Evolutionary conservation across 805 yeast species (phyloP).

Genomic region (Candida qinlingensis): DNA sequence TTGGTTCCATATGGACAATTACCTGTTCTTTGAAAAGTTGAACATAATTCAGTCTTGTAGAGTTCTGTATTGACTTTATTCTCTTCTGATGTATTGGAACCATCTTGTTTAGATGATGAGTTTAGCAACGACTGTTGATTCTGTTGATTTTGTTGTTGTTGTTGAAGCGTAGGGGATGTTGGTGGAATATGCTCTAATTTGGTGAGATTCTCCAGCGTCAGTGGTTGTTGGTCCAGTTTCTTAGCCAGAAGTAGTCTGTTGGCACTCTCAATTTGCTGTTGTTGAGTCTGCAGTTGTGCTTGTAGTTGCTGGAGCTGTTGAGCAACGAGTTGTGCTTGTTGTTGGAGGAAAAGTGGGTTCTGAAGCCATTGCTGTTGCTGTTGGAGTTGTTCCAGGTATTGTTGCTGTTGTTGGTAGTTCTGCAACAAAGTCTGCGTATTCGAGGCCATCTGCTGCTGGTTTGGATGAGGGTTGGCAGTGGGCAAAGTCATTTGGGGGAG

Average conservation of each 20-base stretch:
- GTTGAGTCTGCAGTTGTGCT: slow-evolving; percentile 24
- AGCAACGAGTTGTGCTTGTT: slow-evolving; percentile 21
- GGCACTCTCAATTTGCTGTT: slow-evolving; percentile 25
- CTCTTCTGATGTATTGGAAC: slow-evolving; percentile 3
- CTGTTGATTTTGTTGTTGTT: not conserved
- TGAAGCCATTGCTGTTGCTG: slow-evolving; percentile 13
- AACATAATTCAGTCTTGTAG: slow-evolving; percentile 89
- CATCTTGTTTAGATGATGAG: not conserved
- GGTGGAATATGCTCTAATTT: slow-evolving; percentile 15
- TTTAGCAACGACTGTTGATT: not conserved
- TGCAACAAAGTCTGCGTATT: slow-evolving; percentile 15
- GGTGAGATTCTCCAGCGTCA: slow-evolving; percentile 22
- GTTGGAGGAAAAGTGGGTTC: slow-evolving; percentile 22
- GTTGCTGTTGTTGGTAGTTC: slow-evolving; percentile 21
- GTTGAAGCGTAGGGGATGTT: not conserved
- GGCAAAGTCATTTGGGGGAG: not conserved
- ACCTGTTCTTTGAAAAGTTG: slow-evolving; percentile 64
- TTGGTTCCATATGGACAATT: slow-evolving; percentile 83
- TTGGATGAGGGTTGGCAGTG: not conserved
- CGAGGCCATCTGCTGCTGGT: slow-evolving; percentile 4
- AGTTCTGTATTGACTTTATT: slow-evolving; percentile 50
- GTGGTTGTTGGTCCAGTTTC: slow-evolving; percentile 12
- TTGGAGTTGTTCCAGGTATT: slow-evolving; percentile 14
- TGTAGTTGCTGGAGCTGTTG: slow-evolving; percentile 25
- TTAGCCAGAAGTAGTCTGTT: slow-evolving; percentile 10